These are phyloP conservation scores for Kodamaea hsintzibuensis DNA, from an alignment of 805 yeast species.

Conservation along the genomic window DNA sequence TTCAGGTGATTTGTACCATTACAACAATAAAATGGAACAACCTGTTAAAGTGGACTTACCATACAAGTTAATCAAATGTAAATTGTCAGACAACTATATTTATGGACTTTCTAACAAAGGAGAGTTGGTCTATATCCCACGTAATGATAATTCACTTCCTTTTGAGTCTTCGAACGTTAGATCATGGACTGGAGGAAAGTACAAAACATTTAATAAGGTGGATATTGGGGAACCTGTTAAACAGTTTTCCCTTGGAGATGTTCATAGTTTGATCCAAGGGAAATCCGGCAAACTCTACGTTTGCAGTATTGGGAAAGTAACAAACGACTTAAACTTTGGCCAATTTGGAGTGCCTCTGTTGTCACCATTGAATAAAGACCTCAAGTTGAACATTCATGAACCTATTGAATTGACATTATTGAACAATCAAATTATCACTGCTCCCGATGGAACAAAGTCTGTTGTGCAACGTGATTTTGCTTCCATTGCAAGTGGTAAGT, in stretches of 20 bases:
- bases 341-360: constrained; percentile 80
- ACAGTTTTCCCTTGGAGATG: constrained; percentile 59
- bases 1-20: constrained; percentile 73
- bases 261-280: constrained; percentile 68
- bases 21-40: constrained; percentile 49
- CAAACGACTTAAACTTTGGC: constrained; percentile 46
- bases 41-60: constrained; percentile 31
- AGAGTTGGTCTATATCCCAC: constrained; percentile 44
- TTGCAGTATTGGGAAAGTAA: constrained; percentile 50
- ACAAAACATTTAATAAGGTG: constrained; percentile 8
- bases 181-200: constrained; percentile 23
- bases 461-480: constrained; percentile 44
- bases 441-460: constrained; percentile 13
- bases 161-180: constrained; percentile 12
- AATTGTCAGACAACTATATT: constrained; percentile 53
- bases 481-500: constrained; percentile 70
- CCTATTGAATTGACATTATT: constrained; percentile 55
- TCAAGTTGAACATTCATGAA: constrained; percentile 23
- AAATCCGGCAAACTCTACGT: constrained; percentile 61
- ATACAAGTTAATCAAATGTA: constrained; percentile 25
- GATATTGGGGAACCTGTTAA: constrained; percentile 32
- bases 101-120: constrained; percentile 45
- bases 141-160: constrained; percentile 17
- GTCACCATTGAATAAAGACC: constrained; percentile 56
- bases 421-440: constrained; percentile 44